These are phyloP conservation scores for Sodiomyces alkalinus DNA, from an alignment of 2,329 filamentous ascomycete genomes.

Conservation along the genomic window DNA sequence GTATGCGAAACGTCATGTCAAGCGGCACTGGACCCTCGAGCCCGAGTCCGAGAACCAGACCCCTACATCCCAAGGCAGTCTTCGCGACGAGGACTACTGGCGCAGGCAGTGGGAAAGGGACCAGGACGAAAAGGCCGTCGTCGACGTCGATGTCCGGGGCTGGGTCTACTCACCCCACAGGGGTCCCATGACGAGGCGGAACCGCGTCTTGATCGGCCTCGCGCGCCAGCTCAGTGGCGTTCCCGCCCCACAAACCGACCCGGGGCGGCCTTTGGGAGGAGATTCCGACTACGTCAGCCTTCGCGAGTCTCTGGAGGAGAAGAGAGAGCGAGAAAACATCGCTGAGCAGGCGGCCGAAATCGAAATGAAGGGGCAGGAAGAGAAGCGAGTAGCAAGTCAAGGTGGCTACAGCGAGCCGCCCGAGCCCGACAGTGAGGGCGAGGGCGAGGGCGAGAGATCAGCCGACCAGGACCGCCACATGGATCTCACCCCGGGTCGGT, in stretches of 20 bases:
- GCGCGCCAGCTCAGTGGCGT: constrained; percentile 81
- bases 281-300: constrained; percentile 5
- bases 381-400: constrained; percentile 53
- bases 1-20: constrained; percentile 65
- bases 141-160: constrained; percentile 87
- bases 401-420: constrained; percentile 62
- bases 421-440: too few relatives aligned
- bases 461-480: constrained; percentile 25
- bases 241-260: constrained; percentile 42
- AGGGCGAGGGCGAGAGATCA: too few relatives aligned
- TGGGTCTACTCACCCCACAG: constrained; percentile 86
- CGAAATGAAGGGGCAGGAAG: constrained; percentile 52
- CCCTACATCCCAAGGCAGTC: constrained; percentile 19
- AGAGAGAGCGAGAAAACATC: constrained; percentile 48
- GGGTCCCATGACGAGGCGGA: constrained; percentile 74
- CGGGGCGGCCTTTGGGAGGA: not conserved
- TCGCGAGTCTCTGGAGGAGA: constrained; percentile 30
- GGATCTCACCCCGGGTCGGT: constrained; percentile 6
- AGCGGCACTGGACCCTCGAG: constrained; percentile 20
- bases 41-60: constrained; percentile 12
- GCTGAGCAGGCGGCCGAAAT: constrained; percentile 64
- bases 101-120: constrained; percentile 62
- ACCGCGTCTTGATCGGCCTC: constrained; percentile 72
- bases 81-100: constrained; percentile 60
- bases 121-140: constrained; percentile 70